Evolutionary conservation across 2,329 filamentous ascomycete genomes (phyloP).

Genomic region (Xylariales sp.): DNA sequence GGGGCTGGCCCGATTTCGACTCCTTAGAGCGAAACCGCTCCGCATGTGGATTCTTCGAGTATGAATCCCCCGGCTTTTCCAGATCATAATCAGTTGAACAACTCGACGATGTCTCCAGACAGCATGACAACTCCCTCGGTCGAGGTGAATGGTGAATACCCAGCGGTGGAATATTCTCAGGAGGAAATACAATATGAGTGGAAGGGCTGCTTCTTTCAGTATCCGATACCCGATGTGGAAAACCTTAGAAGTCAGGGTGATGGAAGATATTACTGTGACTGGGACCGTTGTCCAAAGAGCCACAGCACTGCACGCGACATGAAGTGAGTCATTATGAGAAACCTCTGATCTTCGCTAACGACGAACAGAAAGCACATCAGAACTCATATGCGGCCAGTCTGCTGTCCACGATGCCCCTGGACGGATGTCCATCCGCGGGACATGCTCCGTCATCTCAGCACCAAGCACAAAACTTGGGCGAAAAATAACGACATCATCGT

Average conservation of each 20-base stretch:
- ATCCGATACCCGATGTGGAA: not conserved
- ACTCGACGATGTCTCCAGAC: too few relatives aligned
- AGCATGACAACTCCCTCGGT: too few relatives aligned
- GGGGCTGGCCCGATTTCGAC: not conserved
- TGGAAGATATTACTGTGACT: not conserved
- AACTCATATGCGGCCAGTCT: conserved; percentile 3
- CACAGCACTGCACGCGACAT: not conserved
- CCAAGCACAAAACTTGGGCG: not conserved
- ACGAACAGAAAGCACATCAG: conserved; percentile 2
- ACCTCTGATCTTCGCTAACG: not conserved
- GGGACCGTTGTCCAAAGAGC: not conserved
- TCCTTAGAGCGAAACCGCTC: not conserved
- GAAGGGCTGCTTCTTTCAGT: too few relatives aligned
- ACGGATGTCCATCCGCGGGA: conserved; percentile 1
- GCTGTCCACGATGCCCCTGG: conserved; percentile 1
- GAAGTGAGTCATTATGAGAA: not conserved
- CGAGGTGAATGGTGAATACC: too few relatives aligned
- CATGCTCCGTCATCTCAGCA: conserved; percentile 2
- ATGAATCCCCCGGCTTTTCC: too few relatives aligned
- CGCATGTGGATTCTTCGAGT: too few relatives aligned
- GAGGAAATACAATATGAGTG: too few relatives aligned
- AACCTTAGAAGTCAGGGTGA: not conserved
- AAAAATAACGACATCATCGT: not conserved
- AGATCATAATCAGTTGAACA: too few relatives aligned
- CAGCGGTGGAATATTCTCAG: too few relatives aligned